Evolutionary conservation across 2,329 filamentous ascomycete genomes (phyloP).

Genomic region (Podosphaera leucotricha): DNA sequence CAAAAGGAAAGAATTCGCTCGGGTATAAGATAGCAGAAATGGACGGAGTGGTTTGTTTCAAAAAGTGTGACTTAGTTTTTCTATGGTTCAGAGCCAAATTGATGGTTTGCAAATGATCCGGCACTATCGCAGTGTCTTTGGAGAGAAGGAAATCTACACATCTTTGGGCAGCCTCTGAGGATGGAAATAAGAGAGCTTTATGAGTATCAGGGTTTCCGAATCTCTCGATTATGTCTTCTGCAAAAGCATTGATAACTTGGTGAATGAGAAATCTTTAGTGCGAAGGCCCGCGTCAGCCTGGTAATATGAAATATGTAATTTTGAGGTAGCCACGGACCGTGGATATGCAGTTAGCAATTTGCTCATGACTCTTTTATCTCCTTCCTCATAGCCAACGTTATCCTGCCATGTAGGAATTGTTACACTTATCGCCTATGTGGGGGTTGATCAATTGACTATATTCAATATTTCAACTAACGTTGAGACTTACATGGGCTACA

Average conservation of each 20-base stretch:
- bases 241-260: constrained; percentile 53
- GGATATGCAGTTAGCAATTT: constrained; percentile 85
- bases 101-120: constrained; percentile 27
- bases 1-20: constrained; percentile 38
- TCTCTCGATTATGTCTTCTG: constrained; percentile 37
- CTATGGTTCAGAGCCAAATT: constrained; percentile 39
- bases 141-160: constrained; percentile 51
- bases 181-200: constrained; percentile 66
- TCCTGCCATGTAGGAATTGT: constrained; percentile 82
- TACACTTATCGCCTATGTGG: constrained; percentile 73
- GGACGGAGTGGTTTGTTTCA: constrained; percentile 30
- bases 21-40: constrained; percentile 52
- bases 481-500: constrained; percentile 16
- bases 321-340: constrained; percentile 23
- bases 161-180: constrained; percentile 39
- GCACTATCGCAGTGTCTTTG: constrained; percentile 28
- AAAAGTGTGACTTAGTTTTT: constrained; percentile 25
- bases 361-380: constrained; percentile 60
- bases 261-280: constrained; percentile 70
- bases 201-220: constrained; percentile 37
- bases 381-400: constrained; percentile 87
- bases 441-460: background rate
- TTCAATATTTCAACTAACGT: background rate
- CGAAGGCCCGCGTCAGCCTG: constrained; percentile 5
- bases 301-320: background rate